phyloP scores from a whole-genome alignment of 805 yeast genomes.

The Yamadazyma philogaea region DNA sequence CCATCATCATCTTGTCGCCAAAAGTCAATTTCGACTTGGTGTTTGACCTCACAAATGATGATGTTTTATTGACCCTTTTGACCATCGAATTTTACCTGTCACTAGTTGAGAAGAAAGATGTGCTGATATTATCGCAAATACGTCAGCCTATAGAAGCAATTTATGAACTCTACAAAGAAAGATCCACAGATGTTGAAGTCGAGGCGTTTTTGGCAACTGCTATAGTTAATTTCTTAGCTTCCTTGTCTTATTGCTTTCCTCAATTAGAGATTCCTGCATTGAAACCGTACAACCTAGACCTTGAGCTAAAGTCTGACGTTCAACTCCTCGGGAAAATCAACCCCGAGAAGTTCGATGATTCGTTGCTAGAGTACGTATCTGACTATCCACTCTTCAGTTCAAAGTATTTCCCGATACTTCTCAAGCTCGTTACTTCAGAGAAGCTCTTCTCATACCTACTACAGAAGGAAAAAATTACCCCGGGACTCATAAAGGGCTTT shows the following conservation, averaged over 20 bases:
- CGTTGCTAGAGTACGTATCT: conserved; percentile 9
- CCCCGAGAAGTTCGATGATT: conserved; percentile 12
- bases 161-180: background rate
- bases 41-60: conserved; percentile 16
- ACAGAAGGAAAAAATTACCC: conserved; percentile 11
- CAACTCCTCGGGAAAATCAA: conserved; percentile 18
- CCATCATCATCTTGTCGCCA: conserved; percentile 5
- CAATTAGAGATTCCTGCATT: conserved; percentile 10
- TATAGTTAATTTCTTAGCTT: conserved; percentile 19
- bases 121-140: background rate
- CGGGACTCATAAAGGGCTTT: conserved; percentile 7
- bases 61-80: conserved; percentile 25
- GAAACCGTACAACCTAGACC: conserved; percentile 19
- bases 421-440: conserved; percentile 21
- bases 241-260: conserved; percentile 19
- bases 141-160: background rate
- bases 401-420: conserved; percentile 24
- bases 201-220: conserved; percentile 15
- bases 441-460: conserved; percentile 16
- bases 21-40: conserved; percentile 6
- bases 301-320: conserved; percentile 18
- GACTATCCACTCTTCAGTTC: conserved; percentile 15
- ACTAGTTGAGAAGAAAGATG: conserved; percentile 14
- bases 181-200: conserved; percentile 4
- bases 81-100: conserved; percentile 25